Evolutionary conservation across 2,329 filamentous ascomycete species (phyloP).

Genomic region (Paraconiothyrium sp.): DNA sequence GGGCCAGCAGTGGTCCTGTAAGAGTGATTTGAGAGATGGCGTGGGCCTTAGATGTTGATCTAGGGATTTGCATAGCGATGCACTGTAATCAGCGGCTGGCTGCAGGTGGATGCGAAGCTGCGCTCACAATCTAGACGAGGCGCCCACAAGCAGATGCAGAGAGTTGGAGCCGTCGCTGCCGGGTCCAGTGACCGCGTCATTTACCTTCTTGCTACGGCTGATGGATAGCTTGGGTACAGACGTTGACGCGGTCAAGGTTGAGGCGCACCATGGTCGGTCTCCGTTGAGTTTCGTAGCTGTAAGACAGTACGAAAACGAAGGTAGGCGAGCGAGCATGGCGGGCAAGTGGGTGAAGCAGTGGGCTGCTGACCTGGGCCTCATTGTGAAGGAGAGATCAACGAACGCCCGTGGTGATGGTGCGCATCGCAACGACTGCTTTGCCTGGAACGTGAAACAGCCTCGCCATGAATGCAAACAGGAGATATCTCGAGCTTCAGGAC

Average conservation of each 20-base stretch:
- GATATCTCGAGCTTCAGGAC: not conserved
- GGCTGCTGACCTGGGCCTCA: conserved; percentile 1
- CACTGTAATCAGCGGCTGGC: conserved; percentile 8
- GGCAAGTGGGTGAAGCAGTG: not conserved
- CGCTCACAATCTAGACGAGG: not conserved
- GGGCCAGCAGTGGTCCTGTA: not conserved
- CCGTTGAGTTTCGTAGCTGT: conserved; percentile 28
- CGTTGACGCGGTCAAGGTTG: conserved; percentile 3
- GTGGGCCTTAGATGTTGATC: not conserved
- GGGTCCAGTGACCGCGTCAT: conserved; percentile 3
- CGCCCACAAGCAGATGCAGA: conserved; percentile 7
- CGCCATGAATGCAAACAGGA: not conserved
- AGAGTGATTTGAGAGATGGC: not conserved
- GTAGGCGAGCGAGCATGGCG: conserved; percentile 6
- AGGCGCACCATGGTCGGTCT: conserved; percentile 25
- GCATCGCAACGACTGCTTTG: not conserved
- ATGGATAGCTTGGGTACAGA: conserved; percentile 3
- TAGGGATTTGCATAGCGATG: conserved; percentile 4
- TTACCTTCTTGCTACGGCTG: conserved; percentile 6
- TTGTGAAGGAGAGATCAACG: not conserved
- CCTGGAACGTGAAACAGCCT: not conserved
- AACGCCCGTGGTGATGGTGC: not conserved
- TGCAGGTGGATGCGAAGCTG: conserved; percentile 6
- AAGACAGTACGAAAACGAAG: conserved; percentile 16
- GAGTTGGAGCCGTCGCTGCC: conserved; percentile 7